Percentiles rank a stretch among this genome's conserved stretches.
These are phyloP conservation scores for Brassica cretica DNA, from an alignment of 345 rosid genomes.

Conservation along the genomic window DNA sequence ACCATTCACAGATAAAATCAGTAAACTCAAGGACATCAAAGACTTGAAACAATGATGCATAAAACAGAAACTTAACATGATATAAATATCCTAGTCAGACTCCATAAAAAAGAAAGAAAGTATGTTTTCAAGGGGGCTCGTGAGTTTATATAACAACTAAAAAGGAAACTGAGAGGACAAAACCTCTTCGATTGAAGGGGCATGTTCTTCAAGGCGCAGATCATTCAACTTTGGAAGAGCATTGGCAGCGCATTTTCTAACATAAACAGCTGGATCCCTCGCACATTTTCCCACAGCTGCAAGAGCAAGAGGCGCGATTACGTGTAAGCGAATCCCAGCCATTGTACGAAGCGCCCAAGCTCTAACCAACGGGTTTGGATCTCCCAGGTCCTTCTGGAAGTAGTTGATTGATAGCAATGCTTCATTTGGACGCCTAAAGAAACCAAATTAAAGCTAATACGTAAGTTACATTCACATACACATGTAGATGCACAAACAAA, in stretches of 20 bases:
- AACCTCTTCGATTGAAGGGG: constrained; percentile 68
- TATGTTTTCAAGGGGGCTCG: no score
- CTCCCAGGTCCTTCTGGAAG: constrained; percentile 96
- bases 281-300: constrained; percentile 85
- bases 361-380: constrained; percentile 88
- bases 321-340: constrained; percentile 93
- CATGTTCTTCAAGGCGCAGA: constrained; percentile 74
- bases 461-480: background rate
- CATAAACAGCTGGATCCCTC: constrained; percentile 91
- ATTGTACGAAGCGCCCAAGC: constrained; percentile 98
- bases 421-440: constrained; percentile 89
- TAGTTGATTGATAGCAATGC: constrained; percentile 91
- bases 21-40: no score
- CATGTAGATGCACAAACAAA: background rate
- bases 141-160: no score
- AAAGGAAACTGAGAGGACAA: no score
- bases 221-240: constrained; percentile 93
- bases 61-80: no score
- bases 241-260: constrained; percentile 93
- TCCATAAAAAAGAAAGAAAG: no score
- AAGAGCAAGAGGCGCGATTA: constrained; percentile 82
- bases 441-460: background rate
- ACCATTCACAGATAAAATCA: no score
- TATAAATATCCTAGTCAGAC: no score
- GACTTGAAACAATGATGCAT: no score